Evolutionary conservation across 345 rosid species (phyloP), one percentile per base, ranked within the genome.

Genomic region (Salix viminalis): DNA sequence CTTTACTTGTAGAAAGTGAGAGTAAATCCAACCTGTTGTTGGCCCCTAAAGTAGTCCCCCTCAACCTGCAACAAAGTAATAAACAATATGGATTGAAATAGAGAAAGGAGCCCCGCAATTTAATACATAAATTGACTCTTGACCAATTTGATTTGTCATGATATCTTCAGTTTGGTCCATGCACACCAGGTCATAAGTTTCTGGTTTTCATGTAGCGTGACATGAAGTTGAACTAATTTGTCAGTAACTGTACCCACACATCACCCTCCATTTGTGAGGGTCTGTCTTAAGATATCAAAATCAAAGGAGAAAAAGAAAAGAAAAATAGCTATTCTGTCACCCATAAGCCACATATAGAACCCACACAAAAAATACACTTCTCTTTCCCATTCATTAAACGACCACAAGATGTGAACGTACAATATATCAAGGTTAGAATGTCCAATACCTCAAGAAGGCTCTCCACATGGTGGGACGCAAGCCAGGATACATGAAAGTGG

Each of bases 11-110:
- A 76, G 91, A 92, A 48, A 95, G 98, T 58, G 99, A 86, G 72
- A 93, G 86, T 54, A 91, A 75, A 87, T 95, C 99, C 99, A 95
- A 88, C 70, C 97, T 82, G 74, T 93, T 95, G 84, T 93, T 91
- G 4, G 98, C 97, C 73, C 99, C 99, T 16, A 77, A 11, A n/a
- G 77, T 48, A 11, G 98, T 91, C 79, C 99, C 93, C 76, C 99
- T 86, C 78, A 95, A 75, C 88, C 99, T 93, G 67, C 36, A 77
- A 18, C 23, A 32, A 69, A 58, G 62, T 21, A 21, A 70, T 41
- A 10, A 48, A 52, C 13, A 18, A 24, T 12, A 62, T 15, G 24
- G 58, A 4, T 37, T 15, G 67, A 32, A 54, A 75, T 21, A 24
- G n/a, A 50, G 46, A 11, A 42, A 11, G 46, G 14, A 50, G 2